A percentile compares a stretch with the other conserved stretches of the same genome.
These are phyloP conservation scores for Phytophthora citricola DNA, from an alignment of 352 stramenopile genomes.

Conservation along the genomic window DNA sequence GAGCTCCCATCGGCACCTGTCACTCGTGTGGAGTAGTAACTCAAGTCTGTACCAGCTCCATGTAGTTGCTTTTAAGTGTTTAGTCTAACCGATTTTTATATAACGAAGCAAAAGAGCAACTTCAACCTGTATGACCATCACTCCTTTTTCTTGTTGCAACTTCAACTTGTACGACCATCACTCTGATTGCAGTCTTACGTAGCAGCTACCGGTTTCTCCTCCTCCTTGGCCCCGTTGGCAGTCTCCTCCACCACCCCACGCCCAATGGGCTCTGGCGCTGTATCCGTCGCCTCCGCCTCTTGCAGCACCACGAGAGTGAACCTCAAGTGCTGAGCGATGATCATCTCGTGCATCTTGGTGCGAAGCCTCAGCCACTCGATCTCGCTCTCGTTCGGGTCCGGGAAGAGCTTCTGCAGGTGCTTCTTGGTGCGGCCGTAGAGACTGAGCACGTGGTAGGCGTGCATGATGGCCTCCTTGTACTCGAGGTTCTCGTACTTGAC, in stretches of 20 bases:
- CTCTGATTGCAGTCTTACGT: constrained; percentile 30
- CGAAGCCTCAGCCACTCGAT: constrained; percentile 92
- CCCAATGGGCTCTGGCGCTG: constrained; percentile 27
- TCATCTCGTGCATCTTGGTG: constrained; percentile 93
- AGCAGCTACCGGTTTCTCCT: constrained; percentile 56
- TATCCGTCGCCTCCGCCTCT: constrained; percentile 47
- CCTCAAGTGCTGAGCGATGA: constrained; percentile 88
- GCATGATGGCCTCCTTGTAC: constrained; percentile 92
- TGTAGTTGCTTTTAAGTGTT: background rate
- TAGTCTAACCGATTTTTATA: no score
- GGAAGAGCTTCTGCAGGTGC: constrained; percentile 88
- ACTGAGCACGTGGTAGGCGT: constrained; percentile 91
- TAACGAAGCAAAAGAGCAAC: background rate
- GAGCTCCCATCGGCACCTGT: constrained; percentile 27
- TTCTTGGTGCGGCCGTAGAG: constrained; percentile 87
- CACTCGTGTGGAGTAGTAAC: constrained; percentile 15
- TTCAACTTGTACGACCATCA: constrained; percentile 28
- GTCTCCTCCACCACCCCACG: constrained; percentile 39
- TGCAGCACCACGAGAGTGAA: constrained; percentile 92
- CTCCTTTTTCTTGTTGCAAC: constrained; percentile 7
- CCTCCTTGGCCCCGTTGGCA: constrained; percentile 43
- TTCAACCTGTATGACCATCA: constrained; percentile 23
- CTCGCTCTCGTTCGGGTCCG: constrained; percentile 84
- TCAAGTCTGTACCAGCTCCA: background rate
- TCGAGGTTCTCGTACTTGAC: constrained; percentile 94